Base-by-base conservation (phyloP, 2,329 filamentous ascomycete genomes). In the Elsinoe arachidis region DNA sequence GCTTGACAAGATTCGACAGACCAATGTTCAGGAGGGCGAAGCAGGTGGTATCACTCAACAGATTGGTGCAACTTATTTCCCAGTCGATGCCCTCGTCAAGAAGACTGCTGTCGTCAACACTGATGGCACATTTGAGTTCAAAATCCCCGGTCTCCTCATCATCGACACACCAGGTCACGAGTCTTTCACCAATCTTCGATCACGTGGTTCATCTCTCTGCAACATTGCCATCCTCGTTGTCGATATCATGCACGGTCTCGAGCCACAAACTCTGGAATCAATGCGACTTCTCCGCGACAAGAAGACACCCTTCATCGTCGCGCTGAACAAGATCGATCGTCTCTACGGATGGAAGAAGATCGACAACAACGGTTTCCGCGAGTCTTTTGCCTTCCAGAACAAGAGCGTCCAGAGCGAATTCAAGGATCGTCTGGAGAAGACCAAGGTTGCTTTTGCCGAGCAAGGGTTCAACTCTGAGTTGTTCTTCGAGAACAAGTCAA, bases 161-260 rank as follows among this genome's bases (percentile, higher is more conserved):
- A 99, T 99, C 68, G 93, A 99, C 75, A 99, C 93, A 0, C 95
- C 93, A 68, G 93, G 93, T 77, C 93, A 99, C 90, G 93, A 99
- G 83, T 99, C 93, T 68, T 99, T 99, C 83, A 96, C 92, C 62
- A 99, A 99, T 76, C 77, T 99, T 63, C 88, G 95, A 68, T 96
- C 92, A 64, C 85, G 95, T 76, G 93, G 93, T 76, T 97, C 93
- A 39, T 97, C 91, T 12, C 88, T 99, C 59, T 99, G 95, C 75
- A 99, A 99, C 78, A 99, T 99, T 75, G 93, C 93, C 66, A 99
- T 99, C 70, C 78, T 99, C 64, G 95, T 99, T 41, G 92, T 99
- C 65, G 93, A 99, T 78, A 99, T 99, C 68, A 97, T 99, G 93
- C 93, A 99, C 82, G 95, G 95, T 70, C 82, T 99, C 47, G 93